Percentiles rank a stretch among this genome's conserved stretches.
phyloP scores from a whole-genome alignment of 345 rosid genomes.

The Camelina hispida region DNA sequence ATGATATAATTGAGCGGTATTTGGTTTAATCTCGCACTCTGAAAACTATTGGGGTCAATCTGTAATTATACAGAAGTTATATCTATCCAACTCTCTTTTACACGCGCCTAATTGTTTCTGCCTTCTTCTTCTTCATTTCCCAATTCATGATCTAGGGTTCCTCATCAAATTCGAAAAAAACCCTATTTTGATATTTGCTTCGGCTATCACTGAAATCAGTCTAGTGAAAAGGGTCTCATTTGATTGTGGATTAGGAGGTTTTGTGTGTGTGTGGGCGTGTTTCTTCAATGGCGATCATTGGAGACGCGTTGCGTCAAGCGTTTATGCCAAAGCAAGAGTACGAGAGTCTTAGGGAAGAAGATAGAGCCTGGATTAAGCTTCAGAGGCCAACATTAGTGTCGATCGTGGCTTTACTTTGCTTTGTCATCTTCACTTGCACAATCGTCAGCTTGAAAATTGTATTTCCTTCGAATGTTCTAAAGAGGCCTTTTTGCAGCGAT shows the following conservation, averaged over 20 bases:
- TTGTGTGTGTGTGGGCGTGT: background rate
- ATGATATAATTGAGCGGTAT: background rate
- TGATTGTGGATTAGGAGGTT: background rate
- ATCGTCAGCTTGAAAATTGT: slow-evolving; percentile 78
- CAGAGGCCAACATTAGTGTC: slow-evolving; percentile 57
- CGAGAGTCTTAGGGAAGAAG: slow-evolving; percentile 81
- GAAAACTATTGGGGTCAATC: slow-evolving; percentile 4
- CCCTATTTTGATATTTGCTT: slow-evolving; percentile 5
- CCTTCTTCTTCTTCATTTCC: slow-evolving; percentile 17
- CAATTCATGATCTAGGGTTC: slow-evolving; percentile 23
- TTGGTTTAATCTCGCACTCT: background rate
- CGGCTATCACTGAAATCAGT: background rate
- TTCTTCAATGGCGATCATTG: slow-evolving; percentile 66
- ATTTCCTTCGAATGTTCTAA: slow-evolving; percentile 61
- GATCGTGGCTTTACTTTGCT: slow-evolving; percentile 45
- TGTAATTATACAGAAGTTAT: slow-evolving; percentile 24
- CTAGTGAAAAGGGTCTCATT: background rate
- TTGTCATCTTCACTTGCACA: slow-evolving; percentile 57
- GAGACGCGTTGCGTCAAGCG: slow-evolving; percentile 88
- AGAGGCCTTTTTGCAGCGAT: slow-evolving; percentile 78
- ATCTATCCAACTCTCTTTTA: background rate
- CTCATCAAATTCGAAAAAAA: slow-evolving; percentile 2
- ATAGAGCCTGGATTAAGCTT: slow-evolving; percentile 76
- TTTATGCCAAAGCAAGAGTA: slow-evolving; percentile 93
- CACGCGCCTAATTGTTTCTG: slow-evolving; percentile 30